Conservation (phyloP, 495 filamentous ascomycete species). For the Aspergillus affinis region DNA sequence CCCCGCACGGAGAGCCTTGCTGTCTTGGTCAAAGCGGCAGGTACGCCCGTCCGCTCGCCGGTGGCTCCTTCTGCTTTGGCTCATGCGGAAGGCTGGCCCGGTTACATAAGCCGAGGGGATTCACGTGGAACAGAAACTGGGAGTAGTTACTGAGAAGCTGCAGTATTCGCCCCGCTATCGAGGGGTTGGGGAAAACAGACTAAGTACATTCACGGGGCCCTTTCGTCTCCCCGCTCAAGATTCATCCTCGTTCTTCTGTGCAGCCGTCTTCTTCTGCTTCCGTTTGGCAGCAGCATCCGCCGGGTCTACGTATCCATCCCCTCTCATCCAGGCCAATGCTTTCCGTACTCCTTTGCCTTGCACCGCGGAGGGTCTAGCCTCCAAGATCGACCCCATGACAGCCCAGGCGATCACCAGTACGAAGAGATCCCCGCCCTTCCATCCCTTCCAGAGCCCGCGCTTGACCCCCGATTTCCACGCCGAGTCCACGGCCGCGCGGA, state of each 20-base stretch:
- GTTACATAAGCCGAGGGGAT: not conserved
- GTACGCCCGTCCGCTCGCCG: too few species aligned
- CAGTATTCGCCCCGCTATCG: not conserved
- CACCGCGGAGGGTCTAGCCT: constrained; percentile 65
- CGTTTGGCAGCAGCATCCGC: constrained; percentile 32
- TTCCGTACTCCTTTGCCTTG: constrained; percentile 68
- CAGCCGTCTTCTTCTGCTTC: constrained; percentile 29
- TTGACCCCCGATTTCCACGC: constrained; percentile 91
- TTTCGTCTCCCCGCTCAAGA: constrained; percentile 4
- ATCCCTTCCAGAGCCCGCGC: constrained; percentile 75
- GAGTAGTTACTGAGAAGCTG: not conserved
- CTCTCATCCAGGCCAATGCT: constrained; percentile 70
- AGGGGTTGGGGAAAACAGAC: not conserved
- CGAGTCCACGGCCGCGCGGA: constrained; percentile 71
- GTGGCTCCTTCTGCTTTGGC: not conserved
- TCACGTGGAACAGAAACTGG: not conserved
- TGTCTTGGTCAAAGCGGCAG: not conserved
- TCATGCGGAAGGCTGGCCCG: not conserved
- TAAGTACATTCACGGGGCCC: too few species aligned
- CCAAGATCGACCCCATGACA: constrained; percentile 75
- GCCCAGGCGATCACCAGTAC: constrained; percentile 77
- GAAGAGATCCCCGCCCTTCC: constrained; percentile 78
- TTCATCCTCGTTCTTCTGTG: constrained; percentile 21
- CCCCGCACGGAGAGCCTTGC: not conserved
- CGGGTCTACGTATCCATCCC: constrained; percentile 61